Conservation (phyloP, 257 asterid genomes). For the Nicotiana knightiana region DNA sequence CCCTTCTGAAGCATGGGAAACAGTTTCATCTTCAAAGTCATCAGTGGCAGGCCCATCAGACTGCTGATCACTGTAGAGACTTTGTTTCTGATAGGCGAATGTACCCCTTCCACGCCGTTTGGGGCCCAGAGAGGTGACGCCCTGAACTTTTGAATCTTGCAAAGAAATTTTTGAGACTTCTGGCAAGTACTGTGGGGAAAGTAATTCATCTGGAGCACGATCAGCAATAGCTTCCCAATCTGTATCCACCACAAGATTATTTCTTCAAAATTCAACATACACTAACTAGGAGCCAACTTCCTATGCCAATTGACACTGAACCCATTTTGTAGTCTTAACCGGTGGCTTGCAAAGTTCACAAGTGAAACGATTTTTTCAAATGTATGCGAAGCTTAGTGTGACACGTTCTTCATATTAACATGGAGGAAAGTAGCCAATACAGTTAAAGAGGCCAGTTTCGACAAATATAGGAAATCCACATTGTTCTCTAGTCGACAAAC, state of each 20-base stretch:
- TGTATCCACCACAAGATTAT: slow-evolving; percentile 20
- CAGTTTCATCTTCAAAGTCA: slow-evolving; percentile 35
- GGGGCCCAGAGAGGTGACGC: slow-evolving; percentile 13
- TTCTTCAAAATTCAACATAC: background rate
- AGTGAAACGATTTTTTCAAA: background rate
- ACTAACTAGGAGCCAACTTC: background rate
- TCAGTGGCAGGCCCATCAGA: slow-evolving; percentile 35
- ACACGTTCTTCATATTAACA: background rate
- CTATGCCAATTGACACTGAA: background rate
- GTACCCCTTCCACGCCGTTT: slow-evolving; percentile 92
- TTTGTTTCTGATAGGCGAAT: slow-evolving; percentile 54
- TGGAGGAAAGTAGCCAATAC: background rate
- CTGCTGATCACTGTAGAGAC: slow-evolving; percentile 73
- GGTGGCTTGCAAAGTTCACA: background rate
- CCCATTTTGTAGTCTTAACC: background rate
- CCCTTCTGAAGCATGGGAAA: slow-evolving; percentile 19
- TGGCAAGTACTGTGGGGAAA: slow-evolving; percentile 48
- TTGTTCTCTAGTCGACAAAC: background rate
- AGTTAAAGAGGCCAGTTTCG: background rate
- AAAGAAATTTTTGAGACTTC: slow-evolving; percentile 54
- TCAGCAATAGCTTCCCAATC: slow-evolving; percentile 97
- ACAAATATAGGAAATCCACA: background rate
- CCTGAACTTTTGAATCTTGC: slow-evolving; percentile 44
- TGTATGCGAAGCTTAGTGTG: background rate
- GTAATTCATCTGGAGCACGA: slow-evolving; percentile 69